phyloP scores from a whole-genome alignment of 768 basidiomycete species.

The Mycena galericulata region DNA sequence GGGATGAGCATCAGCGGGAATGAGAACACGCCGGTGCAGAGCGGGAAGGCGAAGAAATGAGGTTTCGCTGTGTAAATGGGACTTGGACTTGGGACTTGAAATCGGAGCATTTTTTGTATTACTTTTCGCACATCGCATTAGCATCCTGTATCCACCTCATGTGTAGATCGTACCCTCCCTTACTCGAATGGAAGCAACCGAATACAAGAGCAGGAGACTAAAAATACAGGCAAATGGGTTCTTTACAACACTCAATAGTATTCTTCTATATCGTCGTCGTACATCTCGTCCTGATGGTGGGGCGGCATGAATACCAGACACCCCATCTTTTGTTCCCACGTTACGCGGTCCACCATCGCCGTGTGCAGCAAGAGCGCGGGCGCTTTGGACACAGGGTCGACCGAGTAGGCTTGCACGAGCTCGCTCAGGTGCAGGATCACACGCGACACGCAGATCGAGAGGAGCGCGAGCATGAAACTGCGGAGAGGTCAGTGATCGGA shows the following conservation, averaged over 20 bases:
- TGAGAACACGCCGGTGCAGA: slow-evolving; percentile 27
- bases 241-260: neutral
- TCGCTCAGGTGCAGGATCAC: slow-evolving; percentile 34
- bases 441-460: slow-evolving; percentile 35
- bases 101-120: slow-evolving; percentile 17
- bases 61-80: neutral
- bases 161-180: no score
- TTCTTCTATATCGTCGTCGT: slow-evolving; percentile 7
- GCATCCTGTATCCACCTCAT: slow-evolving; percentile 12
- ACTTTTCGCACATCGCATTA: neutral
- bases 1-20: slow-evolving; percentile 26
- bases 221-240: slow-evolving; percentile 22
- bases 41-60: slow-evolving; percentile 28
- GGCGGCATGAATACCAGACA: slow-evolving; percentile 31
- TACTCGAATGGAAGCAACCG: no score
- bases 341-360: slow-evolving; percentile 31
- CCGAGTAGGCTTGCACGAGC: slow-evolving; percentile 22
- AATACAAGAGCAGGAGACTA: no score
- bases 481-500: neutral
- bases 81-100: neutral
- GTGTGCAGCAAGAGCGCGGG: slow-evolving; percentile 32
- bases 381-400: slow-evolving; percentile 31
- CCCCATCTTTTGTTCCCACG: slow-evolving; percentile 35
- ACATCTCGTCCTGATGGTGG: slow-evolving; percentile 11
- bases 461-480: slow-evolving; percentile 36